Percentiles rank a stretch among this genome's conserved stretches.
Evolutionary conservation across 148 eudicot species (phyloP).

Genomic region (Rhododendron molle): DNA sequence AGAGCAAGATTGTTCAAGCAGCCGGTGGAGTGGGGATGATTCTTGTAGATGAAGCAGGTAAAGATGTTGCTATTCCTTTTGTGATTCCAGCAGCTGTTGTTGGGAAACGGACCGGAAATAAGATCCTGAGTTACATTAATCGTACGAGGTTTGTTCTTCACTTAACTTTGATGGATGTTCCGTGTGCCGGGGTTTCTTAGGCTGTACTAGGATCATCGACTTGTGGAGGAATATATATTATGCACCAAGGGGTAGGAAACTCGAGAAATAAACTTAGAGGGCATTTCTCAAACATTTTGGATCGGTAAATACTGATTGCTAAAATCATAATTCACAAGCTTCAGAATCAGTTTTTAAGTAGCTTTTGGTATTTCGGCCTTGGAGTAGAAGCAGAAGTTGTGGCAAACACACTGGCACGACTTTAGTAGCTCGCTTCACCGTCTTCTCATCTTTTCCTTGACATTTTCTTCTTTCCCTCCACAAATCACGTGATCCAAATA

Average conservation of each 20-base stretch:
- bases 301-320: background rate
- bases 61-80: conserved; percentile 45
- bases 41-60: conserved; percentile 45
- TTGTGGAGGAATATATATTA: background rate
- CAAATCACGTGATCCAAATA: background rate
- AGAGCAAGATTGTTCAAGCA: conserved; percentile 37
- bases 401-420: background rate
- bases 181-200: background rate
- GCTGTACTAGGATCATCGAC: background rate
- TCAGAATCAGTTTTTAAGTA: background rate
- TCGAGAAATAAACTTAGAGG: background rate
- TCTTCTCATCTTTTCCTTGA: background rate
- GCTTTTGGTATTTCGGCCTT: background rate
- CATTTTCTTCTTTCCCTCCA: background rate
- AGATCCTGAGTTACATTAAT: conserved; percentile 34
- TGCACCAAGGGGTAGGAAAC: background rate
- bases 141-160: conserved; percentile 26
- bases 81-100: conserved; percentile 44
- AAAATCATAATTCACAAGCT: background rate
- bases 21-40: conserved; percentile 56
- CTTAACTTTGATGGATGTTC: background rate
- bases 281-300: background rate
- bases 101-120: conserved; percentile 27
- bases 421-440: background rate
- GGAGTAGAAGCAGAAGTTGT: background rate